A percentile compares a stretch with the other conserved stretches of the same genome.
phyloP scores from a whole-genome alignment of 345 rosid species.

The Trapa incisa region DNA sequence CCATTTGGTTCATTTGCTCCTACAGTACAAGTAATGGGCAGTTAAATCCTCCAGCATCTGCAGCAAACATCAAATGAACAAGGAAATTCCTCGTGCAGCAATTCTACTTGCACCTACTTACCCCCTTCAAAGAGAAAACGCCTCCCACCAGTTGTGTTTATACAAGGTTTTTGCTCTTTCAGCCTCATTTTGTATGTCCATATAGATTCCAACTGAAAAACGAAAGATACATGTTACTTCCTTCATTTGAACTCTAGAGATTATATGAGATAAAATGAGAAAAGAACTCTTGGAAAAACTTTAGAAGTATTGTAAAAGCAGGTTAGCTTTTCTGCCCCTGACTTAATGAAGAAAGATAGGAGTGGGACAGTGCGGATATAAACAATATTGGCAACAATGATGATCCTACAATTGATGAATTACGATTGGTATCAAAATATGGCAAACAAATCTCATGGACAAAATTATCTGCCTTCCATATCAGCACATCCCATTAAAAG shows the following conservation, averaged over 20 bases:
- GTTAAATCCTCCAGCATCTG: background rate
- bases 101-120: slow-evolving; percentile 4
- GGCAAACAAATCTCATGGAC: background rate
- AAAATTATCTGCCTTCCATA: background rate
- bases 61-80: background rate
- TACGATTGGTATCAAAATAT: background rate
- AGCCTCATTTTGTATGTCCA: slow-evolving; percentile 67
- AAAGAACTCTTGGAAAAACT: background rate
- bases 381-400: background rate
- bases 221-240: slow-evolving; percentile 4
- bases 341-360: no score
- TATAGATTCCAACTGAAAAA: slow-evolving; percentile 52
- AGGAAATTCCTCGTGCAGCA: background rate
- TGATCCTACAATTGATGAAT: background rate
- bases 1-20: slow-evolving; percentile 44
- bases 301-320: background rate
- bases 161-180: slow-evolving; percentile 70
- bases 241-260: background rate
- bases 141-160: slow-evolving; percentile 29
- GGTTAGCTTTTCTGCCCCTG: background rate
- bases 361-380: no score
- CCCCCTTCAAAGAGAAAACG: slow-evolving; percentile 30
- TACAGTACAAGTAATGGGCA: slow-evolving; percentile 1
- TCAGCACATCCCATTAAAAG: background rate
- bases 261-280: background rate